These are phyloP conservation scores for Paradendryphiella salina DNA, from an alignment of 2,329 filamentous ascomycete genomes.

Conservation along the genomic window DNA sequence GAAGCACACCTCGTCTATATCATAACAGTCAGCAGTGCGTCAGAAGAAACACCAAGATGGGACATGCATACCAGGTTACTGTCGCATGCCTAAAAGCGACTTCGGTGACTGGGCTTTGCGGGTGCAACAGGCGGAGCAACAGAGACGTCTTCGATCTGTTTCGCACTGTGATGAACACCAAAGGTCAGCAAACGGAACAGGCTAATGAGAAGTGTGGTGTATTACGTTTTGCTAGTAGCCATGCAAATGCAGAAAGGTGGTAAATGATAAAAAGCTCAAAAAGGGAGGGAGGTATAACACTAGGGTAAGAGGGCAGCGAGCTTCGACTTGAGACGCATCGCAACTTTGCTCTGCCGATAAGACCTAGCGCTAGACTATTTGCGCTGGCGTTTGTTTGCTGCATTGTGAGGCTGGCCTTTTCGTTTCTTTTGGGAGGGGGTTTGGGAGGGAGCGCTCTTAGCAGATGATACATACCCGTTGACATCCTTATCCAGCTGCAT, in stretches of 20 bases:
- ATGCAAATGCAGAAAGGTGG: constrained; percentile 26
- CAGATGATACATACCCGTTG: constrained; percentile 64
- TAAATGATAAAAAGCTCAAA: constrained; percentile 21
- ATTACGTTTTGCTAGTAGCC: constrained; percentile 36
- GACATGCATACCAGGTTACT: constrained; percentile 7
- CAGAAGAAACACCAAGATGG: background rate
- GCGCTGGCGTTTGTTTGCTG: constrained; percentile 40
- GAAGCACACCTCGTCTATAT: constrained; percentile 11
- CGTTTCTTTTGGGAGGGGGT: constrained; percentile 27
- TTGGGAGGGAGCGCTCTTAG: constrained; percentile 31
- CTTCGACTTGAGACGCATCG: constrained; percentile 1
- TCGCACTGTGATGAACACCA: constrained; percentile 14
- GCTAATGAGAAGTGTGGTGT: constrained; percentile 27
- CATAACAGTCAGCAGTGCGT: constrained; percentile 1
- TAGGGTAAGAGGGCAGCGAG: constrained; percentile 8
- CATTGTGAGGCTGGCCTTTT: constrained; percentile 40
- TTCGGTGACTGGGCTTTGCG: constrained; percentile 19
- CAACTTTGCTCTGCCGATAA: constrained; percentile 9
- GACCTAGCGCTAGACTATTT: constrained; percentile 22
- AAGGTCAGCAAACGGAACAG: constrained; percentile 15
- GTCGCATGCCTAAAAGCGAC: constrained; percentile 19
- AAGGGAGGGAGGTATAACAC: constrained; percentile 5
- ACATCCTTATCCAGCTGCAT: constrained; percentile 81
- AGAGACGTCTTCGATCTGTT: constrained; percentile 14
- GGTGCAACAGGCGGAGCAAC: constrained; percentile 4